Evolutionary conservation across 768 basidiomycete genomes (phyloP).

Genomic region (Holtermanniella nyarrowii): DNA sequence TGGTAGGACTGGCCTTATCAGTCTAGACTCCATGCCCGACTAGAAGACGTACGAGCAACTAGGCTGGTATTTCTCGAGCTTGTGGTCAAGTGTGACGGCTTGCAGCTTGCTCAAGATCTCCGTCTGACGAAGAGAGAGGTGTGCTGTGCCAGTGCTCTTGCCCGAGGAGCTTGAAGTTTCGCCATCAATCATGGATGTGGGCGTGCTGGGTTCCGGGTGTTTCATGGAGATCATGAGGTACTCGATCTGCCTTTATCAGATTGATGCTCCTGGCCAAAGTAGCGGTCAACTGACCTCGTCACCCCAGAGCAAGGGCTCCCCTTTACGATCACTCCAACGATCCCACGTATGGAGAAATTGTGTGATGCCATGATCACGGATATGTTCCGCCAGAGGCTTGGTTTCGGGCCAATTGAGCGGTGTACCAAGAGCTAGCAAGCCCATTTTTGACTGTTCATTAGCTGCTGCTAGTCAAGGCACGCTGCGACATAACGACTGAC

Average conservation of each 20-base stretch:
- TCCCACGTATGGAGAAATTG: constrained; percentile 94
- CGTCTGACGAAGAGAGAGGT: constrained; percentile 83
- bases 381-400: constrained; percentile 76
- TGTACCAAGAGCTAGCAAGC: constrained; percentile 82
- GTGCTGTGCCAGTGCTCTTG: constrained; percentile 64
- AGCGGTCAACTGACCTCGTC: constrained; percentile 63
- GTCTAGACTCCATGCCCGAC: not conserved
- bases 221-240: constrained; percentile 71
- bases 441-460: too few relatives aligned
- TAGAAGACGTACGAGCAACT: constrained; percentile 18
- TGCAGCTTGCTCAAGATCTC: constrained; percentile 79
- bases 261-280: not conserved
- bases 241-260: constrained; percentile 59
- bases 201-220: not conserved
- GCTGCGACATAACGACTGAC: too few relatives aligned
- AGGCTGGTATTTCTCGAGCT: constrained; percentile 29
- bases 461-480: too few relatives aligned
- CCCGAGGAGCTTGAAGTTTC: constrained; percentile 47
- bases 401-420: constrained; percentile 86
- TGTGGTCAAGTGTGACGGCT: constrained; percentile 57
- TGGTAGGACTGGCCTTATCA: constrained; percentile 50
- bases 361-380: constrained; percentile 80
- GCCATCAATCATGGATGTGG: not conserved
- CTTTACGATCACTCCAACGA: constrained; percentile 75
- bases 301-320: constrained; percentile 92